A percentile compares a stretch with the other conserved stretches of the same genome.
These are phyloP conservation scores for Phytopythium chamaehyphon DNA, from an alignment of 352 stramenopile genomes.

Conservation along the genomic window DNA sequence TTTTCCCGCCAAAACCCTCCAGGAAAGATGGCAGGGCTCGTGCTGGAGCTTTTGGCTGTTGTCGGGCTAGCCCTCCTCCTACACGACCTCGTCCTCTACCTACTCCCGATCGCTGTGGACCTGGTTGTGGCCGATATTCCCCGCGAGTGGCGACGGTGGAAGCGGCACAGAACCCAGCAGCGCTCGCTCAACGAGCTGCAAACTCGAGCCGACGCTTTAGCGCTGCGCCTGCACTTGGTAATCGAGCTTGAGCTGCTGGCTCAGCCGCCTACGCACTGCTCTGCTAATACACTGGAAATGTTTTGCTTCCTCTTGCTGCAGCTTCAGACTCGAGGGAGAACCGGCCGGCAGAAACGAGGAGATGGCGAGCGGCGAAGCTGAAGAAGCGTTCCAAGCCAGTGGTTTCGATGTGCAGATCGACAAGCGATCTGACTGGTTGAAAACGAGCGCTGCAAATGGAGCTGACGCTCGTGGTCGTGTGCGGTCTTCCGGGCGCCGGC, in stretches of 20 bases:
- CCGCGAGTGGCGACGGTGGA: conserved; percentile 33
- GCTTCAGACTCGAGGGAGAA: background rate
- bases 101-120: conserved; percentile 21
- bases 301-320: background rate
- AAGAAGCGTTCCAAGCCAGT: no score
- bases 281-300: background rate
- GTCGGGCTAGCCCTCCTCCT: conserved; percentile 43
- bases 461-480: conserved; percentile 44
- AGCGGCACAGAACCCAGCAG: conserved; percentile 32
- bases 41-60: conserved; percentile 34
- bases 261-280: background rate
- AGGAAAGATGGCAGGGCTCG: conserved; percentile 15
- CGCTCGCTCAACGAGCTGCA: conserved; percentile 30
- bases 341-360: background rate
- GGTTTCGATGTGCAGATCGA: no score
- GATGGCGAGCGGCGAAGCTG: background rate
- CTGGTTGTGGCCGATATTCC: conserved; percentile 27
- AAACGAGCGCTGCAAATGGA: background rate
- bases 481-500: conserved; percentile 58
- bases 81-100: conserved; percentile 34
- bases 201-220: conserved; percentile 22
- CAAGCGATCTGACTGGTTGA: background rate
- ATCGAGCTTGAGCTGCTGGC: background rate
- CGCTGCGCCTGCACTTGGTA: conserved; percentile 17
- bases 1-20: no score